phyloP scores from a whole-genome alignment of 345 rosid species.

The Clarkia xantiana region DNA sequence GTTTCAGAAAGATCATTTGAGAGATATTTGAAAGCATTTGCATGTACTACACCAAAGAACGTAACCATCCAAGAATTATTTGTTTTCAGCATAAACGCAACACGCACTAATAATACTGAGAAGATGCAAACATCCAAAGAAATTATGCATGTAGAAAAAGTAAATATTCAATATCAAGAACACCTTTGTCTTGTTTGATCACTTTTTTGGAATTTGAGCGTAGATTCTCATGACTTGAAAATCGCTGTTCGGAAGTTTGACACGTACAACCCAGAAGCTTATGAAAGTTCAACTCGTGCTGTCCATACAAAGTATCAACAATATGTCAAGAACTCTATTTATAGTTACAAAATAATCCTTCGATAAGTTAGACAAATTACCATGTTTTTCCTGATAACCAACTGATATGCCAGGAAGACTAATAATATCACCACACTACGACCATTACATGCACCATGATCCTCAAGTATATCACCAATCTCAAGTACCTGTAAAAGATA shows the following conservation, averaged over 20 bases:
- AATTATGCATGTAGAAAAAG: background rate
- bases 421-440: conserved; percentile 58
- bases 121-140: too few relatives aligned
- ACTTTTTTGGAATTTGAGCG: conserved; percentile 14
- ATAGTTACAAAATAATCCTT: conserved; percentile 1
- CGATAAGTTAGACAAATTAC: conserved; percentile 17
- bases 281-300: conserved; percentile 83
- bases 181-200: conserved; percentile 17
- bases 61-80: too few relatives aligned
- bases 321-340: conserved; percentile 7
- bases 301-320: conserved; percentile 9
- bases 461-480: conserved; percentile 78
- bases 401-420: conserved; percentile 66
- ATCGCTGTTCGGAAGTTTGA: conserved; percentile 45
- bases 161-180: background rate
- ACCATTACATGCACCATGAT: conserved; percentile 51
- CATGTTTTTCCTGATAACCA: conserved; percentile 51
- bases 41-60: too few relatives aligned
- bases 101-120: too few relatives aligned
- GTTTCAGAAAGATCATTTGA: too few relatives aligned
- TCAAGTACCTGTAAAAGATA: conserved; percentile 49
- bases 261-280: conserved; percentile 65
- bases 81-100: too few relatives aligned
- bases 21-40: too few relatives aligned
- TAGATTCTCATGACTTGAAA: conserved; percentile 16